phyloP scores from a whole-genome alignment of 306 rosid genomes.

The Macrotyloma uniflorum region DNA sequence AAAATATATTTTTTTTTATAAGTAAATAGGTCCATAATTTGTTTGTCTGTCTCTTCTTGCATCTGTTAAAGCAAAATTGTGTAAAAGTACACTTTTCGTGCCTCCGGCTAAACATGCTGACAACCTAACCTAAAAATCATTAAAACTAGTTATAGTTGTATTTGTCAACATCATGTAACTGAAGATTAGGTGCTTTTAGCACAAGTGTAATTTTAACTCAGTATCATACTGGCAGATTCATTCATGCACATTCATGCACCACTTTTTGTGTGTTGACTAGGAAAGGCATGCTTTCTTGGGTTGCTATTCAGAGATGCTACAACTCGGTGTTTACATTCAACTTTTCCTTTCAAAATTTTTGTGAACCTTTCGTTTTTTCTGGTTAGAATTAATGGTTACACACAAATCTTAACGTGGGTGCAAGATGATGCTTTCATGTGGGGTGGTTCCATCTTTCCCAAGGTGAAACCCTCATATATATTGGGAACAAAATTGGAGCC shows the following conservation, averaged over 20 bases:
- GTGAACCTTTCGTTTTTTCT: too few species aligned
- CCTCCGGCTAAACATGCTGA: background rate
- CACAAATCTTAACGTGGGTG: background rate
- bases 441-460: conserved; percentile 45
- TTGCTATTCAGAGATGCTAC: conserved; percentile 8
- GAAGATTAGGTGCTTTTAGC: background rate
- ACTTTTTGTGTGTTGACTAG: background rate
- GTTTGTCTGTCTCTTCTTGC: background rate
- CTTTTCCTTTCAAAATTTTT: background rate
- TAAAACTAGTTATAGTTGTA: background rate
- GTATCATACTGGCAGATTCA: background rate
- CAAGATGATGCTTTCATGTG: conserved; percentile 33
- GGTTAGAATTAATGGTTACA: background rate
- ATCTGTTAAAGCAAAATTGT: background rate
- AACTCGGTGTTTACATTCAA: background rate
- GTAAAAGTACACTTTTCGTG: background rate
- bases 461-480: background rate
- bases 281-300: conserved; percentile 14
- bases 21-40: background rate
- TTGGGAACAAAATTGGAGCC: conserved; percentile 27
- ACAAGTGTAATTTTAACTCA: background rate
- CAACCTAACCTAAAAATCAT: background rate
- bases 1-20: background rate
- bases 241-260: background rate
- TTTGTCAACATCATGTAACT: background rate